Evolutionary conservation across 140 eudicot species (phyloP).

Genomic region (Erigeron philadelphicus): DNA sequence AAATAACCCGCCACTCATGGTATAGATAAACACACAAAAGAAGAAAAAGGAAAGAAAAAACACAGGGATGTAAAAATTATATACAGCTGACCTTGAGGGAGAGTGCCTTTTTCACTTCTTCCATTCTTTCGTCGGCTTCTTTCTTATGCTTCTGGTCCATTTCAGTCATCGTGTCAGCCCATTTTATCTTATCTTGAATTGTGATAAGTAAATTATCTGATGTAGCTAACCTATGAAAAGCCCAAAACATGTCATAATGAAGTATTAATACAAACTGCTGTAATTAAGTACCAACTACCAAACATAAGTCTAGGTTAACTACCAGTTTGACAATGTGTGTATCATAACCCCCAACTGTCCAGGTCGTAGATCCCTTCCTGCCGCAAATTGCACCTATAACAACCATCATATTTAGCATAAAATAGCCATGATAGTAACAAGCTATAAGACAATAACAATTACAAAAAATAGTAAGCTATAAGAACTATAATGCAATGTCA

Average conservation of each 20-base stretch:
- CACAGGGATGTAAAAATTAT: constrained; percentile 2
- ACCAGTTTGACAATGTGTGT: constrained; percentile 71
- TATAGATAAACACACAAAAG: background rate
- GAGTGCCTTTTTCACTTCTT: constrained; percentile 73
- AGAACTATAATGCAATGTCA: background rate
- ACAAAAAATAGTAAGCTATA: background rate
- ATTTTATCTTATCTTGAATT: constrained; percentile 91
- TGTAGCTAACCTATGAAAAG: constrained; percentile 58
- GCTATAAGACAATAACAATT: background rate
- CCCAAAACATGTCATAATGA: constrained; percentile 15
- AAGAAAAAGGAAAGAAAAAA: background rate
- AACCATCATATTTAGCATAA: background rate
- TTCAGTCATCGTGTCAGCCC: constrained; percentile 90
- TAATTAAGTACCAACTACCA: constrained; percentile 6
- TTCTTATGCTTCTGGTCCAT: constrained; percentile 71
- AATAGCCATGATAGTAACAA: background rate
- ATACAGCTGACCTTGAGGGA: constrained; percentile 67
- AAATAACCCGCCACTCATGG: background rate
- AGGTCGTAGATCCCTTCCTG: constrained; percentile 96
- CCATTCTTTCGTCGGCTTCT: constrained; percentile 64
- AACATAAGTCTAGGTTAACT: constrained; percentile 32
- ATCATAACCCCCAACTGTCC: constrained; percentile 85
- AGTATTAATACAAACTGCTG: constrained; percentile 10
- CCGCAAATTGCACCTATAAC: constrained; percentile 90
- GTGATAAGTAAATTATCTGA: constrained; percentile 73